Conservation (phyloP, 176 grass and related monocot genomes). For the Carex parvula region DNA sequence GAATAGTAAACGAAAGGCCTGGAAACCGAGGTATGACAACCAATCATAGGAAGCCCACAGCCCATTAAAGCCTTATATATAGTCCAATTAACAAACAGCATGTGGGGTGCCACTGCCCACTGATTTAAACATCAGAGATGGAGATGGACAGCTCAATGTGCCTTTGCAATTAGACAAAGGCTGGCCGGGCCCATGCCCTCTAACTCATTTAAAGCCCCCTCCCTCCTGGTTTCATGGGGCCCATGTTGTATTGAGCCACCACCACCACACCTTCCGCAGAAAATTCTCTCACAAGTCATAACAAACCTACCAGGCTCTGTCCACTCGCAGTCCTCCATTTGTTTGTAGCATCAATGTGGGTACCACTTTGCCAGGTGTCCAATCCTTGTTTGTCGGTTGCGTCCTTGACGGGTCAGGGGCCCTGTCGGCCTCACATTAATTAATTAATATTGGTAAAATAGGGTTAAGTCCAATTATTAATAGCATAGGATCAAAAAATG, state of each 20-base stretch:
- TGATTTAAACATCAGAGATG: conserved; percentile 5
- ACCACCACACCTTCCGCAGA: conserved; percentile 10
- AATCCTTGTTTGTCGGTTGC: conserved; percentile 8
- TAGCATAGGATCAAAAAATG: conserved; percentile 24
- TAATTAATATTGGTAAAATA: conserved; percentile 8
- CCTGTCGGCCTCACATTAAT: not conserved
- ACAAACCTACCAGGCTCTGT: conserved; percentile 30
- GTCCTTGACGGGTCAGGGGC: not conserved
- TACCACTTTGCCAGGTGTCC: conserved; percentile 12
- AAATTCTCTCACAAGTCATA: conserved; percentile 22
- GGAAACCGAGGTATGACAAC: not conserved
- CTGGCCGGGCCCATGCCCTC: conserved; percentile 22
- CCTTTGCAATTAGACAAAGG: conserved; percentile 28
- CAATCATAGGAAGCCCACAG: conserved; percentile 8
- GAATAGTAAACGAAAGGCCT: not conserved
- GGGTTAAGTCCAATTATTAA: conserved; percentile 24
- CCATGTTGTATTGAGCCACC: conserved; percentile 19
- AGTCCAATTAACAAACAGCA: not conserved
- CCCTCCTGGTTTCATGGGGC: no score
- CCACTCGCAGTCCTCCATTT: conserved; percentile 10
- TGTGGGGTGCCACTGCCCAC: conserved; percentile 7
- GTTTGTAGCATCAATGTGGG: conserved; percentile 18
- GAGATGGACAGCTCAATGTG: conserved; percentile 21
- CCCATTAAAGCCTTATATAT: conserved; percentile 5
- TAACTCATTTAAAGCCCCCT: no score